Evolutionary conservation across 768 basidiomycete genomes (phyloP).

Genomic region (Candolleomyces eurysporus): DNA sequence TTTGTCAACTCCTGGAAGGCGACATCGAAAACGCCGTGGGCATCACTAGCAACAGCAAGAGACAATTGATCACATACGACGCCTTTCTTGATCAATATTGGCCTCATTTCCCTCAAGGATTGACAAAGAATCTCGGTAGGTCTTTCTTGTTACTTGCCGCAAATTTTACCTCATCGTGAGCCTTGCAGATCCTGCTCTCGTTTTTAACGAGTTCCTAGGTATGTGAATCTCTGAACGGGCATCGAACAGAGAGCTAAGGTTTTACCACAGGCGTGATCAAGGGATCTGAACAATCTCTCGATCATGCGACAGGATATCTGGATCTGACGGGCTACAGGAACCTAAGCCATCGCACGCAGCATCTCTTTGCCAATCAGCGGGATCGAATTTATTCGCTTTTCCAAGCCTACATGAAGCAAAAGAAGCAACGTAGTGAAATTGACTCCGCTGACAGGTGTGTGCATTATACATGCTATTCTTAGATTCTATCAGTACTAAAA

Average conservation of each 20-base stretch:
- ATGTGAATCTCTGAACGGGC: slow-evolving; percentile 6
- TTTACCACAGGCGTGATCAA: too few relatives aligned
- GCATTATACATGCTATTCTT: background rate
- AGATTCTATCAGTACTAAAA: background rate
- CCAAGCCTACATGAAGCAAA: slow-evolving; percentile 45
- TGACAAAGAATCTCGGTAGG: slow-evolving; percentile 54
- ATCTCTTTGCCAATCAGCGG: slow-evolving; percentile 52
- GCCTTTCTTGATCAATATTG: slow-evolving; percentile 54
- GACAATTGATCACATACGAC: slow-evolving; percentile 39
- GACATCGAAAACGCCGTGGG: slow-evolving; percentile 28
- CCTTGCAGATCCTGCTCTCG: slow-evolving; percentile 52
- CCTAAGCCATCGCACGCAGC: too few relatives aligned
- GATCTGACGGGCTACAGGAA: slow-evolving; percentile 41
- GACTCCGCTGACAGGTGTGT: slow-evolving; percentile 62
- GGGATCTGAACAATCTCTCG: slow-evolving; percentile 59
- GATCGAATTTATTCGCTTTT: slow-evolving; percentile 53
- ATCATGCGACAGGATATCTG: slow-evolving; percentile 34
- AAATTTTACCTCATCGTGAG: background rate
- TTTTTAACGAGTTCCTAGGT: slow-evolving; percentile 69
- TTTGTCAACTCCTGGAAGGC: slow-evolving; percentile 42
- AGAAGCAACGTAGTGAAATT: too few relatives aligned
- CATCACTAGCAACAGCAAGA: background rate
- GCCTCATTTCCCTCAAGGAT: slow-evolving; percentile 51
- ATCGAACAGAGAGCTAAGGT: background rate
- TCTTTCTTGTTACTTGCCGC: background rate